phyloP scores from a whole-genome alignment of 352 stramenopile genomes.

The Phytophthora litchii region DNA sequence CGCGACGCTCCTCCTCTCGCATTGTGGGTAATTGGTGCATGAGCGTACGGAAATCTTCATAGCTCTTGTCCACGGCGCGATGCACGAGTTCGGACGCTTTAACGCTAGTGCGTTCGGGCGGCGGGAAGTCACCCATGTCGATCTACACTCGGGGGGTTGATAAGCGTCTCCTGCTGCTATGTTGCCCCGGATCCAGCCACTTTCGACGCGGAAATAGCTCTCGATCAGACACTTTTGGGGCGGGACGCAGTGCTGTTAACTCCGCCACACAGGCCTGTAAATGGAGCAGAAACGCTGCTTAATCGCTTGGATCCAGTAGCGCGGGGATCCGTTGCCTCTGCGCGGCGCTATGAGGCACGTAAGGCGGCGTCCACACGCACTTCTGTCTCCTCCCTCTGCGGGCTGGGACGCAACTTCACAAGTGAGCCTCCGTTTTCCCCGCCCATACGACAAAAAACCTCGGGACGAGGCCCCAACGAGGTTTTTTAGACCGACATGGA shows the following conservation, averaged over 20 bases:
- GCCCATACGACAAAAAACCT: constrained; percentile 22
- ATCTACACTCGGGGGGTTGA: constrained; percentile 1
- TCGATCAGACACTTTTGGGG: constrained; percentile 27
- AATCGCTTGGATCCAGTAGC: constrained; percentile 1
- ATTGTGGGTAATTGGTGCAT: constrained; percentile 71
- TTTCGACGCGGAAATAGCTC: constrained; percentile 19
- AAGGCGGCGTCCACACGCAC: constrained; percentile 14
- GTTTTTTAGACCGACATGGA: constrained; percentile 14
- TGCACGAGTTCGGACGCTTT: constrained; percentile 82
- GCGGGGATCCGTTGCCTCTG: constrained; percentile 11
- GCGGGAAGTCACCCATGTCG: constrained; percentile 76
- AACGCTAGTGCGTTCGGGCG: constrained; percentile 58
- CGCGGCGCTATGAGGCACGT: constrained; percentile 12
- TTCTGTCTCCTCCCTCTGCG: constrained; percentile 31
- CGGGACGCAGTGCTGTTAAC: constrained; percentile 8
- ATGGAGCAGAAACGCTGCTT: constrained; percentile 4
- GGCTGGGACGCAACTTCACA: constrained; percentile 35
- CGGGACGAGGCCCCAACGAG: constrained; percentile 2
- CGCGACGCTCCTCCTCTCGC: constrained; percentile 75
- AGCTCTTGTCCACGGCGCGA: constrained; percentile 82
- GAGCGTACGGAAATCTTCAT: constrained; percentile 80
- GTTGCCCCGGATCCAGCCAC: constrained; percentile 21
- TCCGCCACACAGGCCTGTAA: not conserved
- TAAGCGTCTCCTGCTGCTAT: constrained; percentile 15
- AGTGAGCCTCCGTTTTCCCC: constrained; percentile 23